phyloP scores from a whole-genome alignment of 257 asterid genomes.

The Plantago major region DNA sequence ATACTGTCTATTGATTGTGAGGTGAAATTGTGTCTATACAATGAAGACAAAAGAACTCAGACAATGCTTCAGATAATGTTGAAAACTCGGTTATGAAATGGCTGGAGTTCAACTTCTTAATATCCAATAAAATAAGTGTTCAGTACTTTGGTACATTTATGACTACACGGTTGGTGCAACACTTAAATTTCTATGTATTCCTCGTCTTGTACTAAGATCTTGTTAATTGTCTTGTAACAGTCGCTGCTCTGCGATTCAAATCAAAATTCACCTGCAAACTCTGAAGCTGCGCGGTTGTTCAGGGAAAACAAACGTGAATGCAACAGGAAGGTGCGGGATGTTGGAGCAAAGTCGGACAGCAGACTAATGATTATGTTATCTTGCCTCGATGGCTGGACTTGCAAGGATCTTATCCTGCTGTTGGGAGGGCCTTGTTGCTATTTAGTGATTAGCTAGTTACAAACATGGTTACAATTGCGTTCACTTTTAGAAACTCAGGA shows the following conservation, averaged over 20 bases:
- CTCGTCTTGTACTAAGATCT: no score
- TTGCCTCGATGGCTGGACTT: slow-evolving; percentile 17
- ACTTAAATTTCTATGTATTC: no score
- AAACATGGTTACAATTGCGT: slow-evolving; percentile 27
- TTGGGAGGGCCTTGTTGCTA: no score
- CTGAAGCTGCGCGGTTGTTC: slow-evolving; percentile 84
- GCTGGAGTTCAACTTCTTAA: no score
- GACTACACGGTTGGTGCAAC: no score
- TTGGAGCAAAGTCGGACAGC: slow-evolving; percentile 97
- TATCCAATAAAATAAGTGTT: no score
- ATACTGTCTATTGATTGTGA: no score
- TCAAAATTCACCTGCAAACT: slow-evolving; percentile 90
- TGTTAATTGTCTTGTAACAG: slow-evolving; percentile 35
- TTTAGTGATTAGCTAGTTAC: slow-evolving; percentile 27
- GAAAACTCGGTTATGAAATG: no score
- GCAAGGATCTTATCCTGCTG: slow-evolving; percentile 29
- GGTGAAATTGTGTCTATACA: no score
- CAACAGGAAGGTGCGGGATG: slow-evolving; percentile 85
- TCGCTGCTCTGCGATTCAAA: slow-evolving; percentile 84
- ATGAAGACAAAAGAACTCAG: no score
- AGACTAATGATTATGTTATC: slow-evolving; percentile 42
- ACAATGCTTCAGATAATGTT: no score
- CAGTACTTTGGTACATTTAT: no score
- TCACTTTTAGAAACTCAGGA: slow-evolving; percentile 24
- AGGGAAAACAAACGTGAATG: slow-evolving; percentile 89